These are phyloP conservation scores for Colletotrichum sp. DNA, from an alignment of 2,329 filamentous ascomycete genomes.

Conservation along the genomic window DNA sequence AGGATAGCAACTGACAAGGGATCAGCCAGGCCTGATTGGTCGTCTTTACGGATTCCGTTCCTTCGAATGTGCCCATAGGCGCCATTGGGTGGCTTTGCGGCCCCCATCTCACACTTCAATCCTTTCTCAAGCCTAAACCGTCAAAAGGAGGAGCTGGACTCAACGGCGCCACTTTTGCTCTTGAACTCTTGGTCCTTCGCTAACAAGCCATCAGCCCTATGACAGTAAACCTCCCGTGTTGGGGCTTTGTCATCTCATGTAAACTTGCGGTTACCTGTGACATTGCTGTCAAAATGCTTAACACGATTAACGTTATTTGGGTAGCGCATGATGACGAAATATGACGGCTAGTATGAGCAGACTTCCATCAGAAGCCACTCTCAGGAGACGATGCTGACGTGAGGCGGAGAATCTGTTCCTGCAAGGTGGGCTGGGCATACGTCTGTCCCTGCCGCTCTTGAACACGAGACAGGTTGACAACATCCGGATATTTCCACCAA, in stretches of 20 bases:
- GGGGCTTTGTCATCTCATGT: neutral
- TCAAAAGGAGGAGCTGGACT: neutral
- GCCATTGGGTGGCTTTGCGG: neutral
- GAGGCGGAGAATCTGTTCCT: neutral
- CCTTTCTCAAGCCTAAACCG: neutral
- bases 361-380: neutral
- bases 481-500: neutral
- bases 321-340: neutral
- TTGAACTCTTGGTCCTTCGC: neutral
- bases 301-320: neutral
- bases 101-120: neutral
- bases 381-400: neutral
- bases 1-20: neutral
- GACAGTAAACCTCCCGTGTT: neutral
- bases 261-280: neutral
- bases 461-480: neutral
- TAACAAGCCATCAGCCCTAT: neutral
- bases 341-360: neutral
- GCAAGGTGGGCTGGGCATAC: neutral
- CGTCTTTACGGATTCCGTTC: neutral
- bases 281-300: neutral
- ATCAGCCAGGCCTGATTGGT: neutral
- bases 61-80: neutral
- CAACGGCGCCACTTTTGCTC: neutral
- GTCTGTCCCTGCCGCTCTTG: neutral